Base-by-base conservation (phyloP, 2,329 filamentous ascomycete species). In the Fusarium kyushuense region DNA sequence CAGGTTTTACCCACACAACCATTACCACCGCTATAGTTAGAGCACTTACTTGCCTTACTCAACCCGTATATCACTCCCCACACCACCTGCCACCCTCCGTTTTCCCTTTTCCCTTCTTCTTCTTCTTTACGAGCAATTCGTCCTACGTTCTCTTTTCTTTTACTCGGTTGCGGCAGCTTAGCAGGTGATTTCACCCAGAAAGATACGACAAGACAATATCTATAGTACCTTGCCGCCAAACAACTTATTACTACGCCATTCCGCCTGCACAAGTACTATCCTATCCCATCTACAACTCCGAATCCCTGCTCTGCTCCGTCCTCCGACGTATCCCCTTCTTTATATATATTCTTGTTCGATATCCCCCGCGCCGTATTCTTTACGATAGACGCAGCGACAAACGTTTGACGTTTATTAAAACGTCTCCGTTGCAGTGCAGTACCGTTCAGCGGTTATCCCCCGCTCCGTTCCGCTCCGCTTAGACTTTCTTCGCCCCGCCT, bases 61-160 rank as follows among this genome's bases (percentile, higher is more conserved):
- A 48, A 19, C 54, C 38, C 16, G 33, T 76, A 77, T 75, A 68
- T 69, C 65, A 75, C 83, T 83, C 82, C 80, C 82, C 82, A 81
- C 72, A 72, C 69, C 76, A 73, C 57, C 59, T 52, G 43, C 33
- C 30, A 60, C 72, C 70, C 71, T 76, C 61, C 76, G 75, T 78
- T 80, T 78, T 78, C 78, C 80, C 74, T 76, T 81, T 80, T 81
- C 79, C 79, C 77, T 80, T 78, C 65, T 65, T 70, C 63, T 67
- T 80, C 76, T 78, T 77, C 83, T 78, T 84, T 83, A 87, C 85
- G 84, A 87, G 79, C 80, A 68, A 81, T 79, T 84, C 84, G 83
- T 87, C 84, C 82, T 80, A 80, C 82, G 76, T 85, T 85, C 82
- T 83, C 83, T 85, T 82, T 83, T 83, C 86, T 85, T 83, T 84